Percentiles rank a stretch among this genome's conserved stretches.
Conservation (phyloP, 306 rosid genomes). For the Carpinus viminea region DNA sequence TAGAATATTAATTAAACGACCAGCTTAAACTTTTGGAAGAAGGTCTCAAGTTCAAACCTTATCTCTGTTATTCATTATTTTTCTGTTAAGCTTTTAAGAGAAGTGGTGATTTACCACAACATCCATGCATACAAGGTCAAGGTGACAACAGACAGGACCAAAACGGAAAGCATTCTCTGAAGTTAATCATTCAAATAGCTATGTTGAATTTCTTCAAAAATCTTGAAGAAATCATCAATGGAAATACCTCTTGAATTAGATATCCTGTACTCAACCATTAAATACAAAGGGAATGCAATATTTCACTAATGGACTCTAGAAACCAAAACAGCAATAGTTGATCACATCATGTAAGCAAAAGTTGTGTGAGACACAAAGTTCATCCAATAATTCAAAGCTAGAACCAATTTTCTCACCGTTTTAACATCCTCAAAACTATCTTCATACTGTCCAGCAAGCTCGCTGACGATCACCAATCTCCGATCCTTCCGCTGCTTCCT, state of each 20-base stretch:
- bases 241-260: not conserved
- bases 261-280: not conserved
- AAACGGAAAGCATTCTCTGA: not conserved
- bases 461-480: slow-evolving; percentile 51
- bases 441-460: slow-evolving; percentile 88
- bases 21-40: too few species aligned
- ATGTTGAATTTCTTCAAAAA: not conserved
- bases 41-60: too few species aligned
- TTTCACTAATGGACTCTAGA: not conserved
- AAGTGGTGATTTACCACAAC: too few species aligned
- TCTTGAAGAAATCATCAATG: not conserved
- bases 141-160: not conserved
- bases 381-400: not conserved
- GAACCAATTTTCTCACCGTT: slow-evolving; percentile 46
- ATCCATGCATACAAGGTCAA: not conserved
- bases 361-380: not conserved
- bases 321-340: not conserved
- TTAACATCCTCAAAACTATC: slow-evolving; percentile 84
- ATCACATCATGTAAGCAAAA: not conserved
- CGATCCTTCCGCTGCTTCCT: slow-evolving; percentile 66
- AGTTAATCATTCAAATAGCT: not conserved
- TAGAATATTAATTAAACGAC: too few species aligned
- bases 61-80: too few species aligned
- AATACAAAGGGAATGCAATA: not conserved
- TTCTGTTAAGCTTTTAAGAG: too few species aligned